Percentiles rank a stretch among this genome's conserved stretches.
Evolutionary conservation across 371 early-diverging fungal genomes (phyloP).

Genomic region (Batkoa obscura): DNA sequence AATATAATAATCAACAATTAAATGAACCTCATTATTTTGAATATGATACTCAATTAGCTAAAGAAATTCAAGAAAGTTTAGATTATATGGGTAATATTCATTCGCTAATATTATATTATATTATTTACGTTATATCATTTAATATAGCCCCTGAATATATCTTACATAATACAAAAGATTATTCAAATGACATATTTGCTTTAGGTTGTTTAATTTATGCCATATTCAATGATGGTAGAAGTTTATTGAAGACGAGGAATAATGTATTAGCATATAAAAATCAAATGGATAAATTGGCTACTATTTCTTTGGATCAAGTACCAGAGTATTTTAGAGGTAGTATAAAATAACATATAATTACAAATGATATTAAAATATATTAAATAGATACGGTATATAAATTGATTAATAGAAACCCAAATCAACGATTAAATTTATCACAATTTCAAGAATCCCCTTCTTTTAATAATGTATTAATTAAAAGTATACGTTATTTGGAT

Average conservation of each 20-base stretch:
- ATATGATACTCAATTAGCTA: slow-evolving; percentile 37
- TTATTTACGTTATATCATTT: too few species aligned
- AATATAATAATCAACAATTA: slow-evolving; percentile 18
- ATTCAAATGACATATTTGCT: slow-evolving; percentile 59
- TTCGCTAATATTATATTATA: too few species aligned
- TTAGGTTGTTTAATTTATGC: slow-evolving; percentile 64
- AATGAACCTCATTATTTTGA: slow-evolving; percentile 21
- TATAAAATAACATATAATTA: too few species aligned
- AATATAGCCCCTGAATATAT: slow-evolving; percentile 53
- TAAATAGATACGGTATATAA: slow-evolving; percentile 24
- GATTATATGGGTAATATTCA: slow-evolving; percentile 25
- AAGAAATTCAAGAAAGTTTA: slow-evolving; percentile 40
- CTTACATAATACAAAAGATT: slow-evolving; percentile 25
- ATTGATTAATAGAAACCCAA: slow-evolving; percentile 31
- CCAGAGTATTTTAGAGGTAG: slow-evolving; percentile 34
- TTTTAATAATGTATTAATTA: slow-evolving; percentile 61
- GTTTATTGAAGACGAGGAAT: slow-evolving; percentile 39
- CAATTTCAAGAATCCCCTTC: slow-evolving; percentile 46
- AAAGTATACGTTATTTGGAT: slow-evolving; percentile 62
- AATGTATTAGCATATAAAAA: slow-evolving; percentile 42
- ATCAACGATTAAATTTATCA: slow-evolving; percentile 28
- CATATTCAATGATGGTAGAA: slow-evolving; percentile 44
- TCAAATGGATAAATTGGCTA: slow-evolving; percentile 24
- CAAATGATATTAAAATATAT: not conserved
- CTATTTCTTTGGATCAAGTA: slow-evolving; percentile 18